Base-by-base conservation (phyloP, 768 basidiomycete genomes). In the Roridomyces roridus region DNA sequence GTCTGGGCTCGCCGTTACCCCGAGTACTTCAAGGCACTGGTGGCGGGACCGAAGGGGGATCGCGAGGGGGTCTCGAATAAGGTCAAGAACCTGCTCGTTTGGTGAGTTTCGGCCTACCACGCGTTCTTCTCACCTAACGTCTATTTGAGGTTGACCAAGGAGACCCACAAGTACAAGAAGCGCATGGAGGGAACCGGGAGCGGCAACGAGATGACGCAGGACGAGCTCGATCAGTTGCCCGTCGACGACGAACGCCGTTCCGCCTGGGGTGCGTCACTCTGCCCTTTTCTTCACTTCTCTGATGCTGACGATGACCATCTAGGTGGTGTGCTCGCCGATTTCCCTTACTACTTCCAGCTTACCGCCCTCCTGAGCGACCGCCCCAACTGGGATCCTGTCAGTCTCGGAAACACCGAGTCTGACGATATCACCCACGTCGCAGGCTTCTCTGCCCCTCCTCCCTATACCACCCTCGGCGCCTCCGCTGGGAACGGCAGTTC, bases 121-220 rank as follows among this genome's bases (percentile, higher is more conserved):
- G n/a, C n/a, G 6, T 6, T 31, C 29, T 14, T 31, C 29, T 31
- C 14, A 31, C 15, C 15, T 25, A 21, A 11, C 24, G 9, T 25
- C 25, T 25, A 11, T 23, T 31, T 14, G 14, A 47, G 46, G 14
- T 7, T 47, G 6, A 6, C 4, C 25, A 29, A 26, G 46, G 24
- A 47, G 46, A 47, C 46, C 17, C 24, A 29, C 7, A 29, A 47
- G 26, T 29, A 29, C 46, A 47, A 14, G 46, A 35, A 47, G 26
- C n/a, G 18, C 25, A 47, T 47, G 46, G 18, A 28, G 6, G 25
- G 15, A 15, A 47, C 46, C 26, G 46, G 46, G 11, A 31, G 26
- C 17, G 46, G 46, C 15, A 47, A 47, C 31, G 46, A 47, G 46
- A 47, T 47, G 46, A 47, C 46, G 5, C 12, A 47, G 18, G 31